A percentile compares a stretch with the other conserved stretches of the same genome.
Conservation (phyloP, 1,284 basidiomycete species). For the Apiotrichum laibachii region DNA sequence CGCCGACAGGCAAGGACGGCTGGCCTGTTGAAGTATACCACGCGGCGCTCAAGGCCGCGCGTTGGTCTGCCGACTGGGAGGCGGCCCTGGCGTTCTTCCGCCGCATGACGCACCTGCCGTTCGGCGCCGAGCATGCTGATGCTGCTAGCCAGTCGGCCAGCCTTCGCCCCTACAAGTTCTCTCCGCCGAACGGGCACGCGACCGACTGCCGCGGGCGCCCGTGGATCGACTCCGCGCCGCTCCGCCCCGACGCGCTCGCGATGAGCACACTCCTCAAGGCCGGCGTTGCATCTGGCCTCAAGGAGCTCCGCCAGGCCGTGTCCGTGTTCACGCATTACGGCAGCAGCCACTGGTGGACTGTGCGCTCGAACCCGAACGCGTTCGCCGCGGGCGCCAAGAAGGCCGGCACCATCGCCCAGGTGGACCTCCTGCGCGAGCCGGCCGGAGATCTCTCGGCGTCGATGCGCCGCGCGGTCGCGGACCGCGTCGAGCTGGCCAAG, state of each 20-base stretch:
- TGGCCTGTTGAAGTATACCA: conserved; percentile 33
- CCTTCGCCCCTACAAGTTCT: conserved; percentile 4
- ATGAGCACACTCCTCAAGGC: conserved; percentile 32
- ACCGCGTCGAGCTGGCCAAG: conserved; percentile 14
- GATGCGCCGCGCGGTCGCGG: background rate
- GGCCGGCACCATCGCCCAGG: too few species aligned
- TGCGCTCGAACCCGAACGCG: background rate
- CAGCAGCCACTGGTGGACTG: conserved; percentile 1
- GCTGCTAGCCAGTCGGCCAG: background rate
- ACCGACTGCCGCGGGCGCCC: conserved; percentile 19
- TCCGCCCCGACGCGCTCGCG: conserved; percentile 19
- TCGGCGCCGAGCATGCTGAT: conserved; percentile 16
- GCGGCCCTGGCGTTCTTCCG: conserved; percentile 30
- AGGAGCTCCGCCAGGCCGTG: conserved; percentile 25
- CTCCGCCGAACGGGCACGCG: conserved; percentile 21
- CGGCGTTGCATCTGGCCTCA: conserved; percentile 22
- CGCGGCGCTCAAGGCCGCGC: conserved; percentile 28
- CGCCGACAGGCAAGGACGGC: conserved; percentile 19
- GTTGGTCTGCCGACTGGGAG: conserved; percentile 38
- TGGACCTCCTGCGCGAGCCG: background rate
- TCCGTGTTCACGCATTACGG: conserved; percentile 18
- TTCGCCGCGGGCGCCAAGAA: background rate
- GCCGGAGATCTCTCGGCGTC: background rate
- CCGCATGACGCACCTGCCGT: conserved; percentile 30
- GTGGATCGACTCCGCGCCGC: conserved; percentile 17